Conservation (phyloP, 2,329 filamentous ascomycete genomes). For the Pseudogymnoascus sp. region DNA sequence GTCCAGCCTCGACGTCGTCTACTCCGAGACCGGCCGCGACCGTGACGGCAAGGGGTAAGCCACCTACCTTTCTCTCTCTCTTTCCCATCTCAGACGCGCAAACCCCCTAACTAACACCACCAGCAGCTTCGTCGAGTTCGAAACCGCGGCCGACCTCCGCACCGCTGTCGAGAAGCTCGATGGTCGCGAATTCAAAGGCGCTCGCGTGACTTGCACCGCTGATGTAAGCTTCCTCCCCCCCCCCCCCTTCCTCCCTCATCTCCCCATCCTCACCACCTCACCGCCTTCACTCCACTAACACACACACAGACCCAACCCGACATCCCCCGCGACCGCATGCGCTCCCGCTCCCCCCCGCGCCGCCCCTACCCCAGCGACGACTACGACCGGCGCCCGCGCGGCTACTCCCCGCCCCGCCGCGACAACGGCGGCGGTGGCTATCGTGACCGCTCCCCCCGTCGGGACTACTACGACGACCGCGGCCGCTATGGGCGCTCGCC, state of each 20-base stretch:
- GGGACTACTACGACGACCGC: too few relatives aligned
- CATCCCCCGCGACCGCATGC: conserved; percentile 55
- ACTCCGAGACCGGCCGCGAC: conserved; percentile 90
- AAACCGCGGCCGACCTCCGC: conserved; percentile 81
- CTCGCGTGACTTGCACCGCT: conserved; percentile 73
- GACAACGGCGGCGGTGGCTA: too few relatives aligned
- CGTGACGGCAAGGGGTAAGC: conserved; percentile 85
- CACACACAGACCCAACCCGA: conserved; percentile 65
- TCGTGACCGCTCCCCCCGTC: too few relatives aligned
- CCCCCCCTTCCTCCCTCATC: conserved; percentile 7
- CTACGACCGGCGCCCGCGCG: conserved; percentile 74
- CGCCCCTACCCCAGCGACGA: conserved; percentile 67
- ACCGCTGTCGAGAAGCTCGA: conserved; percentile 93
- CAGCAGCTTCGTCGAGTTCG: conserved; percentile 89
- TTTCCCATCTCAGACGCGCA: too few relatives aligned
- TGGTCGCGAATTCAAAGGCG: conserved; percentile 84
- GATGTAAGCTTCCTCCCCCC: conserved; percentile 54
- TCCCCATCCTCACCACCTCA: too few relatives aligned
- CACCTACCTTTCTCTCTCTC: background rate
- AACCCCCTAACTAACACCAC: conserved; percentile 13
- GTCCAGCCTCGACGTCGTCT: conserved; percentile 94
- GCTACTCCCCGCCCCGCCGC: conserved; percentile 77
- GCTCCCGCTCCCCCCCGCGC: conserved; percentile 68
- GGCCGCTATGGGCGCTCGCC: too few relatives aligned
- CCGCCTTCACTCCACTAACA: background rate